Evolutionary conservation across 1,139 yeast species (phyloP), one percentile per base, ranked within the genome.

Genomic region (Hyphopichia pseudoburtonii): DNA sequence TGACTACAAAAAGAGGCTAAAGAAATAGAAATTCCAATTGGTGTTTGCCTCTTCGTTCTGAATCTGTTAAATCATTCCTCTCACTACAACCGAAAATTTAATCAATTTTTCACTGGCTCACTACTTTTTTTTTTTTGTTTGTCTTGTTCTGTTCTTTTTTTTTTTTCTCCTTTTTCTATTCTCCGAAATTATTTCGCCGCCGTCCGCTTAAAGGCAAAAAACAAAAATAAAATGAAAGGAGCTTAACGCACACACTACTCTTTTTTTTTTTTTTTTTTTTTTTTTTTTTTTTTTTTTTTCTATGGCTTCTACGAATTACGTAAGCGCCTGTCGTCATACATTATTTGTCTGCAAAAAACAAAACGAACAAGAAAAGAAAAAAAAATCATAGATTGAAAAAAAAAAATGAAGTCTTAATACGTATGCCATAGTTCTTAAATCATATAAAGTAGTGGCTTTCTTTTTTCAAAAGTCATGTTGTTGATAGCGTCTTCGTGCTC

Each of bases 401-500:
- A 32, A 21, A 27, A 35, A 34, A 37, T 32, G 31, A 39, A 39
- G 35, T 29, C 35, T 23, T 17, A 24, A 19, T 17, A 17, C 16
- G 25, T 30, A 18, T 34, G n/a, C n/a, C n/a, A n/a, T n/a, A n/a
- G n/a, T n/a, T n/a, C n/a, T 19, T 19, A 19, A 19, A 19, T 19
- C 22, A 25, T 25, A 25, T 12, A n/a, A n/a, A n/a, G n/a, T n/a
- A n/a, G n/a, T n/a, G n/a, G 14, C 15, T 19, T 7, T 19, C 28
- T 25, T n/a, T 27, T 21, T 21, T 21, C 10, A 21, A 21, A 27
- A 8, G 15, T 27, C 16, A n/a, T 27, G 18, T 38, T 64, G 72
- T 36, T 64, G 66, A 43, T 64, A 70, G 37, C 68, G 43, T 41
- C 73, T 53, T 33, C 73, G 49, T 3, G 70, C 66, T 21, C 58